A percentile compares a stretch with the other conserved stretches of the same genome.
phyloP scores from a whole-genome alignment of 306 rosid species.

The Medicago arabica region DNA sequence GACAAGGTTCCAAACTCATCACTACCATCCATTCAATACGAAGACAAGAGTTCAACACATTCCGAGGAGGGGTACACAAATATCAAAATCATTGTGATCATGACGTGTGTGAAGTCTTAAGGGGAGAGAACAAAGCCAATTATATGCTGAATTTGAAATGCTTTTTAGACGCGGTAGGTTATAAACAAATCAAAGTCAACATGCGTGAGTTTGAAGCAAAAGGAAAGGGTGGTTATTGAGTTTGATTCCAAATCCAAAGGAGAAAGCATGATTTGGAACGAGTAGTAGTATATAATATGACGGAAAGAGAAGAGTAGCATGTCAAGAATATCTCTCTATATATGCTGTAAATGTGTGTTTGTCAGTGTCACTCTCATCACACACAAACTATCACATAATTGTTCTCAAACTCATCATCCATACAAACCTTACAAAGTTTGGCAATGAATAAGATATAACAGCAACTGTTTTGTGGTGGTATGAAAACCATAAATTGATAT shows the following conservation, averaged over 20 bases:
- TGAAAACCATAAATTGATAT: background rate
- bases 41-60: constrained; percentile 1
- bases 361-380: constrained; percentile 4
- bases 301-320: background rate
- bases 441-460: constrained; percentile 8
- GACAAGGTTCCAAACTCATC: constrained; percentile 46
- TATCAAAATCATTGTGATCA: constrained; percentile 40
- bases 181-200: constrained; percentile 27
- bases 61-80: background rate
- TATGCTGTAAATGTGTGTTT: background rate
- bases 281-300: background rate
- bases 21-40: constrained; percentile 40
- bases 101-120: constrained; percentile 16
- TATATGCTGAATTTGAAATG: constrained; percentile 21
- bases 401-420: constrained; percentile 25
- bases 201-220: constrained; percentile 38
- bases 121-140: constrained; percentile 5
- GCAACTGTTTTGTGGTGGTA: constrained; percentile 11
- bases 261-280: constrained; percentile 17
- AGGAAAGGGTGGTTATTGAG: constrained; percentile 31
- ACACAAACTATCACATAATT: constrained; percentile 4
- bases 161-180: constrained; percentile 25
- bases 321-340: background rate
- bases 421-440: constrained; percentile 13
- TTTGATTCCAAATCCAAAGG: constrained; percentile 15